Base-by-base conservation (phyloP, 1,139 yeast genomes). In the Scheffersomyces cryptocercus region DNA sequence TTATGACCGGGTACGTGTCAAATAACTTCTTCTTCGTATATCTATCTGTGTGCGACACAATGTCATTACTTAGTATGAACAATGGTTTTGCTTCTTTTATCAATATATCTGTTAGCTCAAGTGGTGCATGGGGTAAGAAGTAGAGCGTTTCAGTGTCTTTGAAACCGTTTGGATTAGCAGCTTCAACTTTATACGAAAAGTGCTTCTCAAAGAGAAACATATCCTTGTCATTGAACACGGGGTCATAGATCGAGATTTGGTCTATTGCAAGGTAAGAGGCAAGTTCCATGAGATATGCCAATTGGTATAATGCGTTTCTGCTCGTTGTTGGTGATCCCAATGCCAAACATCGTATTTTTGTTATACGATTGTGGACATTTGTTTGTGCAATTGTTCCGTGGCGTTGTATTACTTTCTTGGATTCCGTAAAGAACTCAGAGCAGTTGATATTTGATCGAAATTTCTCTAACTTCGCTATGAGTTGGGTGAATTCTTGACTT, bases 71-170 rank as follows among this genome's bases (percentile, higher is more conserved):
- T 28, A 82, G 58, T 38, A 77, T 51, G 29, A 62, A 59, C 2
- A 15, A 29, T 1, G 83, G 84, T 14, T 56, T 42, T 5, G 64
- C 49, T 0, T 32, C 33, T 1, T 38, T 60, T 4, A 84, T 50
- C 1, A 84, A 52, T 1, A 46, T 35, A 37, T 82, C 79, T 1
- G 87, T 81, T 10, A 87, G 63, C 5, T 67, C 70, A 35, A 85
- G 63, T 0, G 90, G 88, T 0, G 91, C 91, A 63, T 88, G 96
- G 0, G 95, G 95, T 43, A 87, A 70, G 54, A 80, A 87, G 52
- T 68, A 81, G 2, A 85, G 58, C 0, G 69, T 64, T 1, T 56
- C 46, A 1, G 38, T 20, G 5, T 5, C n/a, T 3, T 43, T 41
- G 3, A 43, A 40, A 5, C 39, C 34, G 53, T 61, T 26, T 40